Evolutionary conservation across 768 basidiomycete species (phyloP), one percentile per base, ranked within the genome.

Genomic region (Chalciporus pseudorubinellus): DNA sequence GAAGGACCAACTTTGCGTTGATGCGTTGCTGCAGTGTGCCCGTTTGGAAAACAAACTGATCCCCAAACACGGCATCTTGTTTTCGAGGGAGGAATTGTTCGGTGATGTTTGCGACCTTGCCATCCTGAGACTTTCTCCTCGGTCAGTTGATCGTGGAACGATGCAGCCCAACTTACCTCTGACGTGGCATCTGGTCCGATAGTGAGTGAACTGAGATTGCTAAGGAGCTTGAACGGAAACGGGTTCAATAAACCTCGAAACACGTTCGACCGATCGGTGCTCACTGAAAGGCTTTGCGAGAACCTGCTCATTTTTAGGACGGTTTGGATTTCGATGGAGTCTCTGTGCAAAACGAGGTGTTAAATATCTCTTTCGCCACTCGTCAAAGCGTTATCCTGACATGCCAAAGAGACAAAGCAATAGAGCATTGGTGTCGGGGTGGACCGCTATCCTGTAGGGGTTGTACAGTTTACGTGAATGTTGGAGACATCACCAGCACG

Each of bases 1-100:
- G 65, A 10, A 69, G 52, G 38, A 60, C 28, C 1, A 70, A 44
- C 41, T 50, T 70, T 39, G 67, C 69, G 3, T 59, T 56, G 55
- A 69, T 58, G 19, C 61, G 52, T 40, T 59, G 65, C 16, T 48
- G 56, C 41, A 46, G 45, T 6, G 57, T 44, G 38, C 54, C 20
- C 16, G 62, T 59, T 48, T 70, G 61, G 43, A 61, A 67, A 7
- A 68, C 47, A 53, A 63, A 70, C 28, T 67, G 65, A 19, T 69
- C 63, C 12, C 61, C 67, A 40, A 65, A 67, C 39, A 61, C 53
- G 24, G 69, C 61, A 48, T 53, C 61, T 29, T 55, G 69, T 46
- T 48, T 67, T 54, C 65, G 61, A 16, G 67, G 65, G 22, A 63
- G 55, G 46, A 69, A 69, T 38, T 61, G 65, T 22, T 65, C 59